These are phyloP conservation scores for Acorus gramineus DNA, from an alignment of 106 monocot species.

Conservation along the genomic window DNA sequence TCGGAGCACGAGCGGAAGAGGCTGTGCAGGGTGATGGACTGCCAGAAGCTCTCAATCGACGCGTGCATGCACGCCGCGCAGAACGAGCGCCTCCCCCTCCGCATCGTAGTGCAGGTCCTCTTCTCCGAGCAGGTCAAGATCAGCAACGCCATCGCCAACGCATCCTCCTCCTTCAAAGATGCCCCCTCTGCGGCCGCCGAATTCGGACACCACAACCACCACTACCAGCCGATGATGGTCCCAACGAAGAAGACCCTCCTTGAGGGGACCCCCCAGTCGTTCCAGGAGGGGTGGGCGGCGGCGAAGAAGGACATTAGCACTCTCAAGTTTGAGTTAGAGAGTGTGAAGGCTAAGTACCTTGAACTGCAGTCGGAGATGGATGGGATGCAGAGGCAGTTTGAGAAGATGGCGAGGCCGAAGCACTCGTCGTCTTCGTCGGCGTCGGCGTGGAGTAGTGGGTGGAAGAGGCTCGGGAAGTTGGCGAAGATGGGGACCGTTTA, in stretches of 20 bases:
- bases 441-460: slow-evolving; percentile 66
- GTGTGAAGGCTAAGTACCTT: slow-evolving; percentile 85
- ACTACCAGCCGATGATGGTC: slow-evolving; percentile 33
- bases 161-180: slow-evolving; percentile 44
- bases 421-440: slow-evolving; percentile 4
- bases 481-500: slow-evolving; percentile 36
- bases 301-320: slow-evolving; percentile 85
- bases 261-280: slow-evolving; percentile 82
- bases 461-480: slow-evolving; percentile 65
- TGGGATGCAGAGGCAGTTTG: slow-evolving; percentile 63
- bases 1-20: slow-evolving; percentile 93
- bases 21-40: slow-evolving; percentile 92
- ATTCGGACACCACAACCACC: background rate
- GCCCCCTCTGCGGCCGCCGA: background rate
- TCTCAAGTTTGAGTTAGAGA: slow-evolving; percentile 89
- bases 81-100: slow-evolving; percentile 93
- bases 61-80: slow-evolving; percentile 98
- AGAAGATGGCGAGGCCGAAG: slow-evolving; percentile 22
- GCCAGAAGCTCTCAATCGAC: slow-evolving; percentile 97
- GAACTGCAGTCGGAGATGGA: slow-evolving; percentile 91
- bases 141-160: slow-evolving; percentile 75
- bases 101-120: slow-evolving; percentile 82
- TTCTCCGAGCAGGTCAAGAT: slow-evolving; percentile 96
- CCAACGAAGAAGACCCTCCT: slow-evolving; percentile 34
- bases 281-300: slow-evolving; percentile 51